Evolutionary conservation across 2,329 filamentous ascomycete species (phyloP).

Genomic region (Dactylellina leptospora): DNA sequence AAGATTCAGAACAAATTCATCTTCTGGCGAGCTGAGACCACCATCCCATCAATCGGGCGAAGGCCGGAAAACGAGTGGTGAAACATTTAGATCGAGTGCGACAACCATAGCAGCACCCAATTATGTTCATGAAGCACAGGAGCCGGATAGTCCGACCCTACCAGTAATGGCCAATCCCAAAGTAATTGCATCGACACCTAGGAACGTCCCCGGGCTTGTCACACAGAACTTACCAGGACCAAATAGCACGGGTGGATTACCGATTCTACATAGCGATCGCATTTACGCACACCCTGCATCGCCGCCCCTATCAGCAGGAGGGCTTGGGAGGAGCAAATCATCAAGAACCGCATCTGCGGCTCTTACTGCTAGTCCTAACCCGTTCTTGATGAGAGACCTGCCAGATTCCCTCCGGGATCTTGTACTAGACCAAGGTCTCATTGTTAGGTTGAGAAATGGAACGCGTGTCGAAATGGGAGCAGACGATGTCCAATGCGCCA

Average conservation of each 20-base stretch:
- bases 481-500: constrained; percentile 45
- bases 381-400: constrained; percentile 41
- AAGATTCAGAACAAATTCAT: constrained; percentile 29
- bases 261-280: constrained; percentile 26
- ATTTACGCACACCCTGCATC: constrained; percentile 24
- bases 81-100: constrained; percentile 40
- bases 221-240: constrained; percentile 2
- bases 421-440: constrained; percentile 42
- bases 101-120: constrained; percentile 34
- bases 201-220: constrained; percentile 15
- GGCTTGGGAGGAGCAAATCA: constrained; percentile 21
- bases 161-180: constrained; percentile 40
- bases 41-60: constrained; percentile 20
- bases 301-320: constrained; percentile 9
- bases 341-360: constrained; percentile 36
- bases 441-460: constrained; percentile 28
- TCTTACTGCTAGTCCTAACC: constrained; percentile 38
- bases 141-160: constrained; percentile 45
- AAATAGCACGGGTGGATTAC: constrained; percentile 11
- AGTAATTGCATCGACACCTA: constrained; percentile 30
- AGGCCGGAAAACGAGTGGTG: constrained; percentile 36
- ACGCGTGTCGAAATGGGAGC: constrained; percentile 34
- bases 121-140: constrained; percentile 39
- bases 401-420: constrained; percentile 36
- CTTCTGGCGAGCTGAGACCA: constrained; percentile 25